A percentile compares a stretch with the other conserved stretches of the same genome.
phyloP scores from a whole-genome alignment of 805 yeast species.

The Lipomyces sp. region DNA sequence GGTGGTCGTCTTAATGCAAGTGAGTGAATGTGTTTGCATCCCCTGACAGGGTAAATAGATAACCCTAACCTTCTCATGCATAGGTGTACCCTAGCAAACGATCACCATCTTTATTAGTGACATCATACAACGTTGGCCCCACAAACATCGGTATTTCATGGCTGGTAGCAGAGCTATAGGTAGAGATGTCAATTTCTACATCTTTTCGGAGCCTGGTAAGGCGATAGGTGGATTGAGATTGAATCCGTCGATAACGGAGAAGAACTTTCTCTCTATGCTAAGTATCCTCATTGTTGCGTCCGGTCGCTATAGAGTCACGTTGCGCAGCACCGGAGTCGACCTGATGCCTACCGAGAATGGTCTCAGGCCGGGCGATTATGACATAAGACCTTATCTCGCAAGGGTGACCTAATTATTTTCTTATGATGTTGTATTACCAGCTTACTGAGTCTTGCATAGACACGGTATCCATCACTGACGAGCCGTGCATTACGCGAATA shows the following conservation, averaged over 20 bases:
- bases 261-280: slow-evolving; percentile 3
- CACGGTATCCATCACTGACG: background rate
- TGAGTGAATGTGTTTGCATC: no score
- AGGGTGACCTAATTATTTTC: no score
- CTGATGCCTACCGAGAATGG: background rate
- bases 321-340: background rate
- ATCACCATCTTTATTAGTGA: no score
- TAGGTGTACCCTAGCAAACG: no score
- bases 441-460: no score
- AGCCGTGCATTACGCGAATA: slow-evolving; percentile 1
- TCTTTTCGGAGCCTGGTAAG: background rate
- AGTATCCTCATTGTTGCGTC: background rate
- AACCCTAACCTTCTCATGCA: no score
- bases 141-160: no score
- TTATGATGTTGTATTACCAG: no score
- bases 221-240: background rate
- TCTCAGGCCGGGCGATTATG: background rate
- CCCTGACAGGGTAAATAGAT: no score
- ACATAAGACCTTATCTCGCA: slow-evolving; percentile 4
- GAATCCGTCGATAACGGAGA: background rate
- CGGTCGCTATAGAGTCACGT: background rate
- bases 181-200: background rate
- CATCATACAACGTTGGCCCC: no score
- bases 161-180: slow-evolving; percentile 3
- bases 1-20: no score